phyloP scores from a whole-genome alignment of 306 rosid species.

The Sicyos baderoa region DNA sequence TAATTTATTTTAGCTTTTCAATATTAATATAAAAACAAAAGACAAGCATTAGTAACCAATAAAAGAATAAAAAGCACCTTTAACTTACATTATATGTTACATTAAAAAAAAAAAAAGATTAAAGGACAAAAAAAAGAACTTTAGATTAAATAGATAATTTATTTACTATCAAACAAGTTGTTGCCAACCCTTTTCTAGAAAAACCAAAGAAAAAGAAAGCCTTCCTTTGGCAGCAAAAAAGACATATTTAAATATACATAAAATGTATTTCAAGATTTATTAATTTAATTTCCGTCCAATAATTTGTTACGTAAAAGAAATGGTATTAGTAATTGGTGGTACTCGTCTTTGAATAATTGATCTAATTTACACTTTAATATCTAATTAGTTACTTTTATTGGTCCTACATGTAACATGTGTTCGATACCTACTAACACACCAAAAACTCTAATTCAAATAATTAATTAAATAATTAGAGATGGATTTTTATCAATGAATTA shows the following conservation, averaged over 20 bases:
- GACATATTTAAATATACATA: background rate
- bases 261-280: background rate
- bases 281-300: constrained; percentile 2
- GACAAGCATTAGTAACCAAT: background rate
- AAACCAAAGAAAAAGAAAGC: constrained; percentile 13
- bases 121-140: background rate
- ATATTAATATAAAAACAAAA: background rate
- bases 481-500: background rate
- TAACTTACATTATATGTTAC: constrained; percentile 5
- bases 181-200: constrained; percentile 3
- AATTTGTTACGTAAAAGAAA: constrained; percentile 9
- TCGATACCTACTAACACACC: background rate
- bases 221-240: background rate
- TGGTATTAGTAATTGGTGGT: background rate
- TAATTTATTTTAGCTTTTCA: constrained; percentile 5
- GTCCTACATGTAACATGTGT: constrained; percentile 4
- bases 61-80: constrained; percentile 9
- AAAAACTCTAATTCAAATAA: background rate
- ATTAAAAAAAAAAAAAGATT: background rate
- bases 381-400: background rate
- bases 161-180: constrained; percentile 4
- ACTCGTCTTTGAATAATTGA: background rate
- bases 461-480: background rate
- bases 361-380: background rate
- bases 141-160: background rate